Conservation (phyloP, 2,329 filamentous ascomycete genomes). For the Podosphaera xanthii region DNA sequence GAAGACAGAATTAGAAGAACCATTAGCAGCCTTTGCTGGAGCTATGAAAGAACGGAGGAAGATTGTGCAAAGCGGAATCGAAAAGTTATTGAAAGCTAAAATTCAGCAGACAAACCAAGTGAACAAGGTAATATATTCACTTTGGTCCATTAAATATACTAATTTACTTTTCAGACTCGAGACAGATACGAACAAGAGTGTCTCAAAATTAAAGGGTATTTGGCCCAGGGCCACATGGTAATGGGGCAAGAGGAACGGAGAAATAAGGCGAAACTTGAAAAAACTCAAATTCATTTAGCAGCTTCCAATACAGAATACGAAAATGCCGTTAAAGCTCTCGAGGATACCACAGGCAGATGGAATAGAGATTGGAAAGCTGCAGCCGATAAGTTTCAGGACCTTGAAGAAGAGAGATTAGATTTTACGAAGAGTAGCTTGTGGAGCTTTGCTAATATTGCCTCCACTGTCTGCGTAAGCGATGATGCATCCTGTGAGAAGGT, state of each 20-base stretch:
- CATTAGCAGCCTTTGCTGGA: conserved; percentile 71
- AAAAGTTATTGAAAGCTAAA: conserved; percentile 84
- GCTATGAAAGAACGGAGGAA: conserved; percentile 93
- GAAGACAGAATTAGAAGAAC: conserved; percentile 90
- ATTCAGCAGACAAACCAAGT: conserved; percentile 74
- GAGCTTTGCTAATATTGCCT: conserved; percentile 94
- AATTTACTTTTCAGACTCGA: conserved; percentile 33
- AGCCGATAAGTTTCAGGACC: conserved; percentile 96
- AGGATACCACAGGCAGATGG: conserved; percentile 89
- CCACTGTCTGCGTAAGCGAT: conserved; percentile 92
- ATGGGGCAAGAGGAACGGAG: conserved; percentile 98
- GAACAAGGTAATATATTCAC: conserved; percentile 47
- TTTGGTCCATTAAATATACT: conserved; percentile 2
- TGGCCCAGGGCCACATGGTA: conserved; percentile 97
- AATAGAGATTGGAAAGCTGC: conserved; percentile 97
- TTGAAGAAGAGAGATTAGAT: conserved; percentile 90
- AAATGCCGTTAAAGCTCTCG: conserved; percentile 70
- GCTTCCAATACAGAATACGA: conserved; percentile 87
- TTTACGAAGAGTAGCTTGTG: conserved; percentile 95
- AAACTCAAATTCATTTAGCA: conserved; percentile 89
- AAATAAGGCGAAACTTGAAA: conserved; percentile 96
- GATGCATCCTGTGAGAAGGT: conserved; percentile 95
- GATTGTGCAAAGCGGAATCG: conserved; percentile 82
- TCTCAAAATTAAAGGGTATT: conserved; percentile 91
- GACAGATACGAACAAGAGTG: conserved; percentile 96